Evolutionary conservation across 192 early-diverging fungal species (phyloP), one percentile per base, ranked within the genome.

Genomic region (Neocallimastix lanati): DNA sequence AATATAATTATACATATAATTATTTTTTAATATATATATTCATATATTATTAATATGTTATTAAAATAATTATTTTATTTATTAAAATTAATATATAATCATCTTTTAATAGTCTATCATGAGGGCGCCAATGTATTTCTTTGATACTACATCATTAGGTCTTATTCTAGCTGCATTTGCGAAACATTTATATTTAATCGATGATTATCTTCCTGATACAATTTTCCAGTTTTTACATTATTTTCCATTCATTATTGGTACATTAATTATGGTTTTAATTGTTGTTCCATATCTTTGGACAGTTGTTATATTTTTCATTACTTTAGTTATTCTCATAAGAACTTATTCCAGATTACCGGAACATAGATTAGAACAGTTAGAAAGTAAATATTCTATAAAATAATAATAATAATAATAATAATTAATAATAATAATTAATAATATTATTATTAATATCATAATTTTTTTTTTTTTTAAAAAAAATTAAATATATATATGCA

Each of bases 221-320:
- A 82, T 85, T 13, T 82, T 88, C 80, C 87, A 88, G 80, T 85
- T 82, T 28, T 79, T 90, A 28, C 85, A 86, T 77, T 89, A 89
- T 80, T 79, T 85, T 6, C 87, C 89, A 15, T 80, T 90, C 13
- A 82, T 84, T 33, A 40, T 88, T 14, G 91, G 90, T 2, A 86
- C 89, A 4, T 80, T 90, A 1, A 81, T 92, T 27, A 85, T 93
- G 30, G 87, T 88, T n/a, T 86, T 86, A 13, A 85, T 87, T 13
- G 83, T 92, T 28, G 85, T 93, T 18, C 90, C 90, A 14, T 91
- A 86, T 83, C 88, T 89, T 50, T 88, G 86, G 81, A 85, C 86
- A 13, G 83, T 88, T 40, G 85, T 86, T 2, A 79, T 90, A 29
- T 50, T 86, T 18, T 79, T 81, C n/a, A 78, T 88, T 76, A 83